Evolutionary conservation across 257 asterid genomes (phyloP).

Genomic region (Salvia splendens): DNA sequence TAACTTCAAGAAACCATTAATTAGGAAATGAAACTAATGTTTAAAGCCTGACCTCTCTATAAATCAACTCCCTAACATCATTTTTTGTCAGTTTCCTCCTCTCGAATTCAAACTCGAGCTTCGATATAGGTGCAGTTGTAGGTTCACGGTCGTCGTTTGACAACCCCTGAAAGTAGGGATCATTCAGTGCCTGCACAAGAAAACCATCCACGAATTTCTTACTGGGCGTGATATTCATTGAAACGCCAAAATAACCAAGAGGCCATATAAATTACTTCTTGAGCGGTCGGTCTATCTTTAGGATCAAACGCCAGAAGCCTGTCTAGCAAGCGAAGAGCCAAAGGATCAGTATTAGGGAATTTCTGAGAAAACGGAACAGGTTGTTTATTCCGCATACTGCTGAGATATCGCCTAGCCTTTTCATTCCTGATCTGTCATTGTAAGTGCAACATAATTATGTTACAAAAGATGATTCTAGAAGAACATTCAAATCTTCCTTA

Average conservation of each 20-base stretch:
- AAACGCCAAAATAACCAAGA: constrained; percentile 16
- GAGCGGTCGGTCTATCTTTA: constrained; percentile 91
- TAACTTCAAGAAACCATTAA: constrained; percentile 19
- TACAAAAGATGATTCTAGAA: not conserved
- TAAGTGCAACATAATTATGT: constrained; percentile 33
- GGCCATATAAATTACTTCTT: constrained; percentile 55
- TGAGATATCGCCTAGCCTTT: constrained; percentile 93
- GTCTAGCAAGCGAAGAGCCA: constrained; percentile 76
- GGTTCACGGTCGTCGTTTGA: constrained; percentile 90
- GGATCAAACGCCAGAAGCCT: constrained; percentile 91
- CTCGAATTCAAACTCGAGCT: constrained; percentile 95
- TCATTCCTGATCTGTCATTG: constrained; percentile 93
- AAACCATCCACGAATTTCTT: constrained; percentile 22
- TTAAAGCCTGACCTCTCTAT: constrained; percentile 54
- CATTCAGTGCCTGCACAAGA: constrained; percentile 65
- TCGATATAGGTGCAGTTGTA: constrained; percentile 76
- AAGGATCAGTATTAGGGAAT: constrained; percentile 72
- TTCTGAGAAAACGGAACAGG: constrained; percentile 77
- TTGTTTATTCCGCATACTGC: constrained; percentile 79
- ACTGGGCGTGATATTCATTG: not conserved
- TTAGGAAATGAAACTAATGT: constrained; percentile 24
- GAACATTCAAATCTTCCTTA: not conserved
- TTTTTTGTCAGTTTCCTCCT: constrained; percentile 84
- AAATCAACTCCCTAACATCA: constrained; percentile 90
- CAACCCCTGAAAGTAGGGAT: constrained; percentile 79